Evolutionary conservation across 345 rosid genomes (phyloP), one percentile per base, ranked within the genome.

Genomic region (Limnanthes douglasii): DNA sequence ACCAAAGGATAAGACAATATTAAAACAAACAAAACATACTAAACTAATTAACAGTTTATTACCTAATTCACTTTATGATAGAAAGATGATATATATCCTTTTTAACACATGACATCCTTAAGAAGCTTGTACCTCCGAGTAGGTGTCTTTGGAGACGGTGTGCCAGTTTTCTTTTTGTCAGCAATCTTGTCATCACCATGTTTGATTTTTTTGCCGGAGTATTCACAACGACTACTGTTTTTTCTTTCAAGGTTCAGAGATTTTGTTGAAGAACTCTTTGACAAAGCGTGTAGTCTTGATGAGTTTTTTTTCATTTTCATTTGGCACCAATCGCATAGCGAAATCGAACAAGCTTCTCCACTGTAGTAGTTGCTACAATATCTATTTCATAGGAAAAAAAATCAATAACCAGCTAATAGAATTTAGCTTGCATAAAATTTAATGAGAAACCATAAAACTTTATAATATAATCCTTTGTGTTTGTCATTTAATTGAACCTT

Each of bases 61-160:
- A n/a, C n/a, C n/a, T n/a, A n/a, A n/a, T n/a, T n/a, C n/a, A n/a
- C n/a, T n/a, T n/a, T n/a, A n/a, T n/a, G n/a, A n/a, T n/a, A n/a
- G n/a, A n/a, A n/a, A n/a, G n/a, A n/a, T n/a, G n/a, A 31, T 13
- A n/a, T 37, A 1, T 5, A 13, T 18, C 19, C 23, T 25, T 30
- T 10, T 38, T 62, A 88, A 53, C 94, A 83, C 95, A 88, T 79
- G 37, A 88, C 98, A 56, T 88, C 98, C 73, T 88, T 88, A 56
- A 88, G 98, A 46, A 88, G 95, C 95, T 88, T 88, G 76, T 88
- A 88, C 92, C 95, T 79, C 43, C 98, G 81, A 10, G 98, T 74
- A 2, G 90, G 54, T 0, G 88, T 41, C 53, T 84, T 50, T 1
- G 95, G 94, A 35, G 95, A 83, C 14, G 94, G 92, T 8, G 54